Conservation (phyloP, 768 basidiomycete species). For the Podaxis sp. region DNA sequence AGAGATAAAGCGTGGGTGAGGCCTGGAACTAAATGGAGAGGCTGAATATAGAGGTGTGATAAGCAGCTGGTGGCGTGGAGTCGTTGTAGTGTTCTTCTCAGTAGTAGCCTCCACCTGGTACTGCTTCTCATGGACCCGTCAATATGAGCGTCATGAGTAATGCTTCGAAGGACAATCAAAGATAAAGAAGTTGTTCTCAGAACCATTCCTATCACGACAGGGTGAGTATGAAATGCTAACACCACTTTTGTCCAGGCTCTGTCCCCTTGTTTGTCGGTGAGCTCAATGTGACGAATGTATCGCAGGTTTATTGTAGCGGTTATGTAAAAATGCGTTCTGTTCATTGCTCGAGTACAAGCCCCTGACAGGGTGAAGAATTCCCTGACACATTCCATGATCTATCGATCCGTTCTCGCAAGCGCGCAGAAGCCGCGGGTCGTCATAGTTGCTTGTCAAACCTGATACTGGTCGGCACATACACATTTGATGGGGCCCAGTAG, state of each 20-base stretch:
- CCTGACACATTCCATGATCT: not conserved
- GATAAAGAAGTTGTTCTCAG: not conserved
- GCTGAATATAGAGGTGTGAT: not conserved
- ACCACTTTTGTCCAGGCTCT: not conserved
- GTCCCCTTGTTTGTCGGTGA: not conserved
- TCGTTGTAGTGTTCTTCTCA: not conserved
- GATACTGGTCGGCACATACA: not conserved
- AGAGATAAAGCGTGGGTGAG: not conserved
- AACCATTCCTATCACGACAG: not conserved
- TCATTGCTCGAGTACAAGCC: not conserved
- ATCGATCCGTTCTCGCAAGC: not conserved
- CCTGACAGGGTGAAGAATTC: not conserved
- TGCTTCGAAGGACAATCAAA: not conserved
- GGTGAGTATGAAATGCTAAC: too few species aligned
- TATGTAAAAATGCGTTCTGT: not conserved
- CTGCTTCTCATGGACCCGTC: not conserved
- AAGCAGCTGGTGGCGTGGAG: not conserved
- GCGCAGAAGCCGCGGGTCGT: not conserved
- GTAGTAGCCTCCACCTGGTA: not conserved
- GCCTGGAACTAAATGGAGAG: not conserved
- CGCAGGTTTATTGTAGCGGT: slow-evolving; percentile 1
- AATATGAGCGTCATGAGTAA: not conserved
- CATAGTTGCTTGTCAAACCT: not conserved
- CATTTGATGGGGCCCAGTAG: not conserved
- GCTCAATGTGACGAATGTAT: not conserved